Percentiles rank a stretch among this genome's conserved stretches.
phyloP scores from a whole-genome alignment of 1,139 yeast species.

The Kurtzmaniella quercitrusa region DNA sequence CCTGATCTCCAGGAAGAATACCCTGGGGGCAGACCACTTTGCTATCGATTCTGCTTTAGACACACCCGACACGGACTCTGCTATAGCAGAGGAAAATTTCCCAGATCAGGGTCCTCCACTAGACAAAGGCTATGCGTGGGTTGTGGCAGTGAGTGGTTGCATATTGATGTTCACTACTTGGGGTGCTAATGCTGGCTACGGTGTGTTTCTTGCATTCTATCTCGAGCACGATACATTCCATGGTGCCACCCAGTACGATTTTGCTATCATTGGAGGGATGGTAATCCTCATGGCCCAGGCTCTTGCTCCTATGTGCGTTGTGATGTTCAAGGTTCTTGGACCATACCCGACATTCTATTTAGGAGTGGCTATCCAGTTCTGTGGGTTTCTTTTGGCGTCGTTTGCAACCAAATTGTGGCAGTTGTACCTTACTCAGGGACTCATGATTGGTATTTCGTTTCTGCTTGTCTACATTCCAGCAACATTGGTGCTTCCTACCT shows the following conservation, averaged over 20 bases:
- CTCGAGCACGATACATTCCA: conserved; percentile 43
- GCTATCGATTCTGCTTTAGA: conserved; percentile 10
- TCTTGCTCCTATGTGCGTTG: conserved; percentile 49
- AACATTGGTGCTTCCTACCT: conserved; percentile 53
- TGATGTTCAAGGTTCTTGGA: conserved; percentile 32
- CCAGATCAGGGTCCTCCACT: conserved; percentile 39
- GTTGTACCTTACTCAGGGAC: conserved; percentile 63
- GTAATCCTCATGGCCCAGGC: conserved; percentile 57
- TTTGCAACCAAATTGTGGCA: conserved; percentile 61
- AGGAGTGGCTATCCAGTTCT: conserved; percentile 51
- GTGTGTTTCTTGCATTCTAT: conserved; percentile 62
- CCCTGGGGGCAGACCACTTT: conserved; percentile 2
- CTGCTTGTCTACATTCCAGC: conserved; percentile 59
- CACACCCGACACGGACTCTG: conserved; percentile 6
- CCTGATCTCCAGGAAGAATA: neutral
- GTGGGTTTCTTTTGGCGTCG: conserved; percentile 61
- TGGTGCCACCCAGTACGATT: conserved; percentile 57
- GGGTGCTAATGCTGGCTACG: conserved; percentile 72
- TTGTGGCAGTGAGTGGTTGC: conserved; percentile 52
- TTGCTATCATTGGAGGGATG: conserved; percentile 67
- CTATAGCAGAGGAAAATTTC: neutral
- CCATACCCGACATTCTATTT: conserved; percentile 28
- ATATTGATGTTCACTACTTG: conserved; percentile 52
- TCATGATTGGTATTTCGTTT: conserved; percentile 58
- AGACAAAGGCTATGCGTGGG: conserved; percentile 74